Conservation (phyloP, 139 green algal genomes). For the Chlorokybus atmophyticus region DNA sequence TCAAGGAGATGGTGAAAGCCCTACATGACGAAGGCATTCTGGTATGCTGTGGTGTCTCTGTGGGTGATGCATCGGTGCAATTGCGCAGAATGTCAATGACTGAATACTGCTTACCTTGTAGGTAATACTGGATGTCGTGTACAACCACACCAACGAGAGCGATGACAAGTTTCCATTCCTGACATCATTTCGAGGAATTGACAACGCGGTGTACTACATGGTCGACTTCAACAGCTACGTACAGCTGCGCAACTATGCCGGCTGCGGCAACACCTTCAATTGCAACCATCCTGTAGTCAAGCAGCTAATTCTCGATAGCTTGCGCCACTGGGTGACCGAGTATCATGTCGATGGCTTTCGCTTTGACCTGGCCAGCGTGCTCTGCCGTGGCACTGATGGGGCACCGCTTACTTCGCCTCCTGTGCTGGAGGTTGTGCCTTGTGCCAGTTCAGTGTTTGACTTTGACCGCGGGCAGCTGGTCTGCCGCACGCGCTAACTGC, state of each 20-base stretch:
- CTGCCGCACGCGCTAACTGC: not conserved
- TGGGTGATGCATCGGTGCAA: no score
- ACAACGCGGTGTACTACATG: constrained; percentile 97
- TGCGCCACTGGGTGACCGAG: constrained; percentile 72
- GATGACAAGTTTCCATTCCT: constrained; percentile 78
- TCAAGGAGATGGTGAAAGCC: constrained; percentile 82
- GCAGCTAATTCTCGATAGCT: constrained; percentile 86
- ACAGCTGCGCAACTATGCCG: constrained; percentile 95
- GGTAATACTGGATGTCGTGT: constrained; percentile 95
- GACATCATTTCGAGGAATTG: constrained; percentile 81
- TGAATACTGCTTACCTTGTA: constrained; percentile 2
- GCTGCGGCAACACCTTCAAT: constrained; percentile 98
- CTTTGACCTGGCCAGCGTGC: constrained; percentile 78
- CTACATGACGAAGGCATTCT: constrained; percentile 83
- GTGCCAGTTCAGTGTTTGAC: constrained; percentile 67
- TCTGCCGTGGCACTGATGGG: constrained; percentile 68
- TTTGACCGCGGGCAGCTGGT: not conserved
- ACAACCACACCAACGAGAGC: constrained; percentile 97
- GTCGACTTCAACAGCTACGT: constrained; percentile 64
- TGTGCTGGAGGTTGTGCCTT: no score
- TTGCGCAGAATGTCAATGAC: no score
- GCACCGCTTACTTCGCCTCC: constrained; percentile 60
- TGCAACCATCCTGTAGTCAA: constrained; percentile 89
- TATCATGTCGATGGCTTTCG: constrained; percentile 60
- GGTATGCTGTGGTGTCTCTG: no score